Base-by-base conservation (phyloP, 306 rosid genomes). In the Ceratonia siliqua region DNA sequence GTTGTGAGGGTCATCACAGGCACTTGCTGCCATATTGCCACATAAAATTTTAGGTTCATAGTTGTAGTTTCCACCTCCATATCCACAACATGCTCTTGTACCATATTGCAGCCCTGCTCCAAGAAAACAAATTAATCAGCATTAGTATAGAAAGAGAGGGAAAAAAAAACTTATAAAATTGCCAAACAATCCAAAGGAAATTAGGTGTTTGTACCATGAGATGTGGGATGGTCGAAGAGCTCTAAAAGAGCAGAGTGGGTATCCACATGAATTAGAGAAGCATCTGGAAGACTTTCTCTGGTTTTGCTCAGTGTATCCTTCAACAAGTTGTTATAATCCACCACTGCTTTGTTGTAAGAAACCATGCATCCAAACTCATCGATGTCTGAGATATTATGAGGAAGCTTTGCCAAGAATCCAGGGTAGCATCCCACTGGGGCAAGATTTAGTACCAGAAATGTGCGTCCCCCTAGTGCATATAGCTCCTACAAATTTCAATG, bases 401-500 rank as follows among this genome's bases (percentile, higher is more conserved):
- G 84, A 82, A 90, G 85, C 63, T 84, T 71, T 59, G 67, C 95
- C 82, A 90, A 63, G 4, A 68, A 17, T 55, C 89, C 76, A 36
- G 96, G 96, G 49, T 88, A 94, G 42, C 98, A 94, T 54, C 98
- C 97, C 39, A 91, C 85, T 0, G 98, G 97, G 25, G 85, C 98
- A 53, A 91, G 85, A 73, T 91, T 94, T 35, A 87, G 80, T 48
- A 90, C 90, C 73, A 87, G 10, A 90, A 90, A 88, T 39, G 88
- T 73, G 2, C 88, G 70, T 55, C 97, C 97, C 0, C 97, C 98
- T 38, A 87, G 61, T 28, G 24, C 84, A 78, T 90, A 83, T 48
- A 94, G 27, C 85, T 87, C 97, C 98, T 91, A 72, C 0, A 79
- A 73, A 73, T 66, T 78, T 81, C 52, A 43, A 6, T 28, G 30